Percentiles rank a stretch among this genome's conserved stretches.
Conservation (phyloP, 192 early-diverging fungal genomes). For the Neocallimastix lanati region DNA sequence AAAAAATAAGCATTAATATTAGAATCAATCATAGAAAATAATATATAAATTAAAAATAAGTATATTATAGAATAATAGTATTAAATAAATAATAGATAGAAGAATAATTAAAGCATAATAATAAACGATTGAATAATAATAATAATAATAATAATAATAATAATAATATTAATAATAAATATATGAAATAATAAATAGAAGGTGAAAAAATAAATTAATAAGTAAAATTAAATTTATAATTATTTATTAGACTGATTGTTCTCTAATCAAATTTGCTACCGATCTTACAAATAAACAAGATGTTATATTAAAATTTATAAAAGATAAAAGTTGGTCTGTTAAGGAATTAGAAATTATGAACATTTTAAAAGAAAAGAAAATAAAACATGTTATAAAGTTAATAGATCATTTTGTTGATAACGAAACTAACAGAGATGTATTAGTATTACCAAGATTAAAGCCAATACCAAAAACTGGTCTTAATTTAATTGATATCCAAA, state of each 20-base stretch:
- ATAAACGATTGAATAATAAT: no score
- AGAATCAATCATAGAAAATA: no score
- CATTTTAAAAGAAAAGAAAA: slow-evolving; percentile 8
- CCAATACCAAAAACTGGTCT: slow-evolving; percentile 23
- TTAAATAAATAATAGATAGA: no score
- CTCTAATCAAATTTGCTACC: slow-evolving; percentile 44
- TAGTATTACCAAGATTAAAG: slow-evolving; percentile 40
- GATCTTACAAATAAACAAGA: slow-evolving; percentile 32
- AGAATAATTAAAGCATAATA: no score
- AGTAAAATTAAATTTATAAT: no score
- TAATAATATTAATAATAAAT: no score
- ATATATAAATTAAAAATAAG: no score
- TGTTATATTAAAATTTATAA: slow-evolving; percentile 45
- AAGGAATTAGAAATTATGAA: slow-evolving; percentile 33
- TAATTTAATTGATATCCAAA: slow-evolving; percentile 26
- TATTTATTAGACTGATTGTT: slow-evolving; percentile 20
- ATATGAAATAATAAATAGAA: no score
- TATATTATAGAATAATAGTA: no score
- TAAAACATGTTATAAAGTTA: slow-evolving; percentile 29
- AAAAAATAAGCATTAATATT: neutral
- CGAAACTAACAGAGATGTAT: slow-evolving; percentile 16
- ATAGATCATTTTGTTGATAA: slow-evolving; percentile 41
- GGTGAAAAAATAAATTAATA: no score
- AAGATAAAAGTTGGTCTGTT: slow-evolving; percentile 23
- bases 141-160: no score